phyloP scores from a whole-genome alignment of 345 rosid species.

The Gossypium thurberi region DNA sequence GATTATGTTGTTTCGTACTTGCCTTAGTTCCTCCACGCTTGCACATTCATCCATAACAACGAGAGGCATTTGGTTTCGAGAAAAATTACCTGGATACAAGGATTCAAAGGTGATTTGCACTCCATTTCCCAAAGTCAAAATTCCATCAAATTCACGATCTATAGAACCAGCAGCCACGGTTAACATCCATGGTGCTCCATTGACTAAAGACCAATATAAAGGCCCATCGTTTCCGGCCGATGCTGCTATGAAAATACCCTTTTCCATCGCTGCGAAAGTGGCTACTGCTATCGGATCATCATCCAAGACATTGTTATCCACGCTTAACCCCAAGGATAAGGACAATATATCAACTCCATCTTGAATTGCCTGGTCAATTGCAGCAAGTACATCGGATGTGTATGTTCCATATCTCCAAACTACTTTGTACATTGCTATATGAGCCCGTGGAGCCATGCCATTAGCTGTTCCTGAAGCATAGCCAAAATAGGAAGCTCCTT shows the following conservation, averaged over 20 bases:
- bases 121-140: conserved; percentile 31
- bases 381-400: conserved; percentile 51
- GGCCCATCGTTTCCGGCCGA: conserved; percentile 56
- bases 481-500: conserved; percentile 25
- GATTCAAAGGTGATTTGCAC: conserved; percentile 20
- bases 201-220: conserved; percentile 29
- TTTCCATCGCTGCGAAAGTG: conserved; percentile 48
- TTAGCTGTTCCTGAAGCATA: conserved; percentile 30
- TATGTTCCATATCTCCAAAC: conserved; percentile 23
- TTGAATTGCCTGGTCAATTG: conserved; percentile 61
- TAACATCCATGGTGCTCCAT: conserved; percentile 42
- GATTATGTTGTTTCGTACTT: conserved; percentile 18
- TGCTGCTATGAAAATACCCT: conserved; percentile 41
- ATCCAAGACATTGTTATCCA: conserved; percentile 15
- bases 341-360: conserved; percentile 65
- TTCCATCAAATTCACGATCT: conserved; percentile 29
- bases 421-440: conserved; percentile 32
- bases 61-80: conserved; percentile 22
- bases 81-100: conserved; percentile 33
- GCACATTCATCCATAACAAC: conserved; percentile 11
- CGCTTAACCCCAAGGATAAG: conserved; percentile 42
- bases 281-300: conserved; percentile 47
- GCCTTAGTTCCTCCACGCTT: background rate
- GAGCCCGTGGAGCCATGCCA: conserved; percentile 39
- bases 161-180: conserved; percentile 37